A percentile compares a stretch with the other conserved stretches of the same genome.
Evolutionary conservation across 225 moss, liverwort and hornwort genomes (phyloP).

Genomic region (Marchantia polymorpha): DNA sequence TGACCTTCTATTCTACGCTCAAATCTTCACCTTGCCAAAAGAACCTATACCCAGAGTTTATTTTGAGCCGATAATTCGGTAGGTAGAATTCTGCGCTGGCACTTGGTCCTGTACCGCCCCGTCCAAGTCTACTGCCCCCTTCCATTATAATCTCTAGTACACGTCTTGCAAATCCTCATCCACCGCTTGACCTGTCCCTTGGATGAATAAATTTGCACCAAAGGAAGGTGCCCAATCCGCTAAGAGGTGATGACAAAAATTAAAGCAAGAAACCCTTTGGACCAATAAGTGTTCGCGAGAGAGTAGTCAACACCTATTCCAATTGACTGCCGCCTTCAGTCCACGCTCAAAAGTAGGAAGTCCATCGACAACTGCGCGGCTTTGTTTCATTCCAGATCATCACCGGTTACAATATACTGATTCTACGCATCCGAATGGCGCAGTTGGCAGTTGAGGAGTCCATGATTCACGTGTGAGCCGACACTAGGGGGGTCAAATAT

Average conservation of each 20-base stretch:
- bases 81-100: too few relatives aligned
- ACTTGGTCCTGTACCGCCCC: too few relatives aligned
- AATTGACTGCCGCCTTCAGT: constrained; percentile 20
- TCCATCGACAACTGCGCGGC: constrained; percentile 22
- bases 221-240: constrained; percentile 3
- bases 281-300: not conserved
- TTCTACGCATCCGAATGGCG: constrained; percentile 12
- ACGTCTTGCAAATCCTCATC: constrained; percentile 51
- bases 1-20: too few relatives aligned
- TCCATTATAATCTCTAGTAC: too few relatives aligned
- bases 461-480: constrained; percentile 17
- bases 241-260: not conserved
- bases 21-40: too few relatives aligned
- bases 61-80: too few relatives aligned
- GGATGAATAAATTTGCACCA: constrained; percentile 17
- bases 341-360: constrained; percentile 17
- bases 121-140: too few relatives aligned
- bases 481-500: constrained; percentile 40
- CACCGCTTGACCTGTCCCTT: constrained; percentile 27
- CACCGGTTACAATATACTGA: constrained; percentile 26
- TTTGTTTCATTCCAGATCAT: constrained; percentile 24
- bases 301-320: constrained; percentile 10
- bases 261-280: constrained; percentile 20
- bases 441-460: constrained; percentile 11
- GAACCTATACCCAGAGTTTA: too few relatives aligned